Evolutionary conservation across 2,329 filamentous ascomycete genomes (phyloP), one percentile per base, ranked within the genome.

Genomic region (Colletotrichum simmondsii): DNA sequence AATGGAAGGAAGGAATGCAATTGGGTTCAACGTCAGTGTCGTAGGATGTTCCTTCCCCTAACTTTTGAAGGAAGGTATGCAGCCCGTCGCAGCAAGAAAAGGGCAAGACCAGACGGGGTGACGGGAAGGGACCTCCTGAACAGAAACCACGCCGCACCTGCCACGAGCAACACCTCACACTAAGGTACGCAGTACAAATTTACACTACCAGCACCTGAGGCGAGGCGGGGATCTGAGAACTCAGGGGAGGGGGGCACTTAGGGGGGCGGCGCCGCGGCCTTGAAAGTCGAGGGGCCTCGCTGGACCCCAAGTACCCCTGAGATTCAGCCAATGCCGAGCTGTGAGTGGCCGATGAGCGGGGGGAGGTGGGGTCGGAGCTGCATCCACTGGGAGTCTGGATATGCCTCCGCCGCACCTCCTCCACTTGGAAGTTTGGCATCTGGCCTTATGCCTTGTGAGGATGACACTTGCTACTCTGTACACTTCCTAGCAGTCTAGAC

Each of bases 301-400:
- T 64, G 66, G 60, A 70, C 70, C 70, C 70, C 70, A 60, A 54
- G 59, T 69, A 59, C 70, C 70, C 70, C 70, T 72, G 65, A 65
- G 70, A 56, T 54, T 46, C 65, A 26, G 37, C 35, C 7, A 6
- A 49, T 8, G 7, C 6, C 32, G 42, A 24, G 10, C 28, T 60
- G 26, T 60, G 54, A 69, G n/a, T 72, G 70, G 70, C 54, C 46
- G 28, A 54, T 22, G 28, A n/a, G 46, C 37, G n/a, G n/a, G 6
- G 32, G 12, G 19, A 19, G 11, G 59, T 72, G 69, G 69, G 70
- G 54, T 28, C n/a, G 11, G 14, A 42, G 46, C 35, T 19, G 49
- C 46, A 28, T 46, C 32, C 42, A 68, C 22, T 37, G 30, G 22
- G n/a, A 56, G 22, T 53, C 22, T 37, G 30, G 22, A 14, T 28